Evolutionary conservation across 169 alveolate genomes (phyloP), one percentile per base, ranked within the genome.

Genomic region (Eimeria tenella): DNA sequence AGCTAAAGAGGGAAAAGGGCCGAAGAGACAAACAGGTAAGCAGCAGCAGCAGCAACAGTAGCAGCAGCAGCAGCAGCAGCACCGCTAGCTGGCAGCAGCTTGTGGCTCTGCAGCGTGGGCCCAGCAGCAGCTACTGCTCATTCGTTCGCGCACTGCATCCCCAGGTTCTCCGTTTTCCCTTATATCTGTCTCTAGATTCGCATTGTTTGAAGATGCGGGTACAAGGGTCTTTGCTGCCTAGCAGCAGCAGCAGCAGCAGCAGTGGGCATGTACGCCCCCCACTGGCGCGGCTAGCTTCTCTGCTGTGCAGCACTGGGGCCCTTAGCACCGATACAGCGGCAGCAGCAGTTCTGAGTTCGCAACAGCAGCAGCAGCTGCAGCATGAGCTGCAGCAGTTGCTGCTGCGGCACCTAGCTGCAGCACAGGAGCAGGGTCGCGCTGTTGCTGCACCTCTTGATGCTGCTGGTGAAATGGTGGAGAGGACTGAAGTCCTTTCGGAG

Each of bases 341-440:
- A 13, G 53, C 84, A 0, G n/a, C n/a, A 8, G 77, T n/a, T 23
- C 31, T 68, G 49, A 68, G n/a, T 3, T 0, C 77, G 11, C 77
- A 68, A 5, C 77, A 68, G 77, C 77, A 68, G 77, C n/a, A 68
- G 77, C 77, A 68, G 77, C 77, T 68, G 77, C 77, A 68, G 31
- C 77, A 68, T 5, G 77, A 68, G 31, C 77, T 68, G 49, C 77
- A 68, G 77, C 77, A 68, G 77, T 5, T 68, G 77, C 31, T 68
- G 77, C n/a, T 68, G 77, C 77, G 31, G 49, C 84, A 42, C 84
- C 84, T 74, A 8, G 84, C 84, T 25, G 84, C 84, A 31, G 84
- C 84, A n/a, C 84, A 74, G 84, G 56, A 74, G 84, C 62, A 74
- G 21, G 58, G 84, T 60, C 84, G 84, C 11, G 84, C 84, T 17